Percentiles rank a stretch among this genome's conserved stretches.
Evolutionary conservation across 441 rosid species (phyloP).

Genomic region (Populus hybrid): DNA sequence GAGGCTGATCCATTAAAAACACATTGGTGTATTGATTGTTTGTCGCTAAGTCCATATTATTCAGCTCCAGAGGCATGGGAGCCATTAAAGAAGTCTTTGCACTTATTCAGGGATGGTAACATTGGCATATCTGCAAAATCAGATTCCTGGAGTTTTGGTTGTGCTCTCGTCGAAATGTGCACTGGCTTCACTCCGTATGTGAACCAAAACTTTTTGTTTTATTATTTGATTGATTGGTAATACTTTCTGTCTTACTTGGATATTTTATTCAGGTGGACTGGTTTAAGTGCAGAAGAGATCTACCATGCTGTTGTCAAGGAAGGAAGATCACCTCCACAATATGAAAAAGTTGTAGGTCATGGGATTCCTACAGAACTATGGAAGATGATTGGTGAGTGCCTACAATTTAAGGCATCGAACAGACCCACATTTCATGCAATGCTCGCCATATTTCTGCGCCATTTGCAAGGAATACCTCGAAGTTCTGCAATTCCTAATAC

Average conservation of each 20-base stretch:
- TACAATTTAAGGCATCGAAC: constrained; percentile 86
- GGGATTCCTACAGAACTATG: constrained; percentile 95
- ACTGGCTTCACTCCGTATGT: constrained; percentile 98
- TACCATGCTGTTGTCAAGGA: constrained; percentile 86
- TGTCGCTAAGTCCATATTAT: constrained; percentile 85
- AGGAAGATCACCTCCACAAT: constrained; percentile 90
- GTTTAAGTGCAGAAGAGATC: constrained; percentile 91
- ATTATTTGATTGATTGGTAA: constrained; percentile 6
- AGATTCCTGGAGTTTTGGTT: constrained; percentile 99
- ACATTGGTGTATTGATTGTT: constrained; percentile 86
- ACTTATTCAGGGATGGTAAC: constrained; percentile 95
- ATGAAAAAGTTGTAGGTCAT: constrained; percentile 97
- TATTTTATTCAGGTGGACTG: constrained; percentile 76
- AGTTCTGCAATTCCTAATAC: constrained; percentile 86
- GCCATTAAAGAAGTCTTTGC: constrained; percentile 83
- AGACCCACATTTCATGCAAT: constrained; percentile 92
- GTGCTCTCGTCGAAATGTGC: constrained; percentile 99
- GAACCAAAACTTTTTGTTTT: constrained; percentile 15
- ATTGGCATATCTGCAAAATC: constrained; percentile 87
- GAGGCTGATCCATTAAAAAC: constrained; percentile 67
- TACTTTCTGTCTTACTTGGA: constrained; percentile 6
- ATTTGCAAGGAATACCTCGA: constrained; percentile 93
- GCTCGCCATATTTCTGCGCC: constrained; percentile 86
- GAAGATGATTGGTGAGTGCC: constrained; percentile 99
- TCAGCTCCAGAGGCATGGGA: constrained; percentile 99